phyloP scores from a whole-genome alignment of 495 filamentous ascomycete genomes.

The Xylaria castorea region DNA sequence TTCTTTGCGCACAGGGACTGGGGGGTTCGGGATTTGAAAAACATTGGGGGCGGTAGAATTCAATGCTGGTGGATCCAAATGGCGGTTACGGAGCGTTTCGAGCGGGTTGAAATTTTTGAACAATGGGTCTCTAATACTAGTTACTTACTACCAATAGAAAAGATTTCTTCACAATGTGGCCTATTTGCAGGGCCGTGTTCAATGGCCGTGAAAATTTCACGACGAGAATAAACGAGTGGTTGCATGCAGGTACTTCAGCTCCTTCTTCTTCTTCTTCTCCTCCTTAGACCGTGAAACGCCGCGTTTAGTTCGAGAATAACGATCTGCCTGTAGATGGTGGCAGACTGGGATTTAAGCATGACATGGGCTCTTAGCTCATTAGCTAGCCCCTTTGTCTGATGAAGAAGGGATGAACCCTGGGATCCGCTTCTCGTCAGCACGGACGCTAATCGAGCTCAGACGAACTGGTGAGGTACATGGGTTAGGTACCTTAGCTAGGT shows the following conservation, averaged over 20 bases:
- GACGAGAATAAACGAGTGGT: too few species aligned
- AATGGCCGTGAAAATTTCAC: too few species aligned
- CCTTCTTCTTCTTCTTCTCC: too few species aligned
- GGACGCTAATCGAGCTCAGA: background rate
- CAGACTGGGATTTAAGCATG: too few species aligned
- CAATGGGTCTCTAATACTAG: background rate
- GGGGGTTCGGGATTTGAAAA: background rate
- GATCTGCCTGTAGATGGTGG: too few species aligned
- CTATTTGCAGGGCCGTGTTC: too few species aligned
- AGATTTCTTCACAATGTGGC: too few species aligned
- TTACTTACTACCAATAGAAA: too few species aligned
- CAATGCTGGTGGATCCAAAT: background rate
- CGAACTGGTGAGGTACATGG: background rate
- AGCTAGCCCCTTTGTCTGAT: background rate
- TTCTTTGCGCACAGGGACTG: background rate
- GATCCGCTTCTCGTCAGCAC: background rate
- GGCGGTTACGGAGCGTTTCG: background rate
- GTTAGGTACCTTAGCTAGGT: background rate
- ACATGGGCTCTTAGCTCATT: too few species aligned
- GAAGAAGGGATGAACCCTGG: slow-evolving; percentile 2
- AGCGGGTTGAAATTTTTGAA: background rate
- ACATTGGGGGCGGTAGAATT: background rate
- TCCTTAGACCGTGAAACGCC: too few species aligned
- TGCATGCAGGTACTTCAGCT: too few species aligned
- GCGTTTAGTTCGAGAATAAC: too few species aligned